Evolutionary conservation across 768 basidiomycete species (phyloP).

Genomic region (Suillus subluteus): DNA sequence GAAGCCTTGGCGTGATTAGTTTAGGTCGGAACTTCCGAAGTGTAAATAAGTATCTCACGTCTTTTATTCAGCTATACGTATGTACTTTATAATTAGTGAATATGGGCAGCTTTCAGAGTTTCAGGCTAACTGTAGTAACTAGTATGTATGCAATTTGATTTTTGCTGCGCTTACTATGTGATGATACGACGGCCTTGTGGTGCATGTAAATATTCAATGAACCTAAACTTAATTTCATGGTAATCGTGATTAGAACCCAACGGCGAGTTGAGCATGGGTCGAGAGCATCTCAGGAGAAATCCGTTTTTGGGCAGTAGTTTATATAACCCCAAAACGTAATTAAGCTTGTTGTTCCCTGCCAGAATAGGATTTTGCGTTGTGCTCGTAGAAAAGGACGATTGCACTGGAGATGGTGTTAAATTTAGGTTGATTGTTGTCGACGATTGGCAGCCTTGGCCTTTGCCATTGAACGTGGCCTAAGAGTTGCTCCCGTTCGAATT

Average conservation of each 20-base stretch:
- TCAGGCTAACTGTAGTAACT: not conserved
- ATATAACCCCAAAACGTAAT: no score
- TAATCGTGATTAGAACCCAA: not conserved
- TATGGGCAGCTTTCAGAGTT: not conserved
- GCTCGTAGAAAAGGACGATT: constrained; percentile 20
- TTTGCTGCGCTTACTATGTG: not conserved
- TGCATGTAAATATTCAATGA: not conserved
- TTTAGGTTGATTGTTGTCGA: constrained; percentile 17
- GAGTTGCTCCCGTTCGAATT: no score
- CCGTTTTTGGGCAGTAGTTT: no score
- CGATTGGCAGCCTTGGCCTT: constrained; percentile 22
- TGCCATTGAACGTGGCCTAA: constrained; percentile 50
- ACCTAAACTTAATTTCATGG: not conserved
- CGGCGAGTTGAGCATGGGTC: not conserved
- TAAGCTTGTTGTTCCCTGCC: constrained; percentile 11
- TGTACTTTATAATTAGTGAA: no score
- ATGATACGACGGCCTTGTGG: not conserved
- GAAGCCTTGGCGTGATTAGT: not conserved
- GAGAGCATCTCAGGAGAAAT: no score
- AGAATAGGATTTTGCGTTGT: constrained; percentile 8
- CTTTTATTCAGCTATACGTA: not conserved
- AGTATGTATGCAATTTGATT: not conserved
- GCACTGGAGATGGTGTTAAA: constrained; percentile 1
- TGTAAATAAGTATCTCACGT: not conserved
- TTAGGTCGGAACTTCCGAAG: not conserved